Conservation (phyloP, 1,284 basidiomycete species). For the Heterobasidion annosum region DNA sequence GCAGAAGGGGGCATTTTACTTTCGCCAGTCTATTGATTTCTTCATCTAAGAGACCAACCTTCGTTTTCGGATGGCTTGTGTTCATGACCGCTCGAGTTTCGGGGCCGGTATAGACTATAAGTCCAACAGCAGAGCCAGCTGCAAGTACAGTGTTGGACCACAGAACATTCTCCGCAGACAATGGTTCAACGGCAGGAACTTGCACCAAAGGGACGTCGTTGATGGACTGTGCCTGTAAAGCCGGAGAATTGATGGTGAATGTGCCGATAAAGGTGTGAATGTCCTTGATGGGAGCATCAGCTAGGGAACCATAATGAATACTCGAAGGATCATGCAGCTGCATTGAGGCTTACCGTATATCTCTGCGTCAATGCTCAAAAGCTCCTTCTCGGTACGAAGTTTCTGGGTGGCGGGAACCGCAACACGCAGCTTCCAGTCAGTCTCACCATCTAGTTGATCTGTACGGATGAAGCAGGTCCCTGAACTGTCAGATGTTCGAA, state of each 20-base stretch:
- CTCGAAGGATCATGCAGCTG: not conserved
- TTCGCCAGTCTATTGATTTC: slow-evolving; percentile 97
- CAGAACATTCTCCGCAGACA: slow-evolving; percentile 89
- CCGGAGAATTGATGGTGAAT: slow-evolving; percentile 64
- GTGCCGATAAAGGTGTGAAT: slow-evolving; percentile 96
- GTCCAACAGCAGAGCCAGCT: slow-evolving; percentile 87
- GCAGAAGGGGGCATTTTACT: slow-evolving; percentile 30
- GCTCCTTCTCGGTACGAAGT: slow-evolving; percentile 52
- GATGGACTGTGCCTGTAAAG: slow-evolving; percentile 24
- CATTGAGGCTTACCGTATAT: slow-evolving; percentile 57
- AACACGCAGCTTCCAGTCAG: slow-evolving; percentile 96
- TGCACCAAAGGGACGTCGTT: slow-evolving; percentile 49
- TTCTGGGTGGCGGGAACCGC: slow-evolving; percentile 83
- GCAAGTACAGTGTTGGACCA: slow-evolving; percentile 99
- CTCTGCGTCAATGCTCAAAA: slow-evolving; percentile 73
- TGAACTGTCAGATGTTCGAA: slow-evolving; percentile 79
- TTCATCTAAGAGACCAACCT: slow-evolving; percentile 85
- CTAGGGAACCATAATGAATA: slow-evolving; percentile 27
- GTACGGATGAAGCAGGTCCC: slow-evolving; percentile 98
- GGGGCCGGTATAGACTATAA: slow-evolving; percentile 90
- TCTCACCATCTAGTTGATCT: slow-evolving; percentile 98
- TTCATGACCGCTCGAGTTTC: slow-evolving; percentile 99
- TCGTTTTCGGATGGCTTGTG: slow-evolving; percentile 94
- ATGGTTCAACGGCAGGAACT: slow-evolving; percentile 62
- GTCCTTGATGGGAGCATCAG: slow-evolving; percentile 93